Evolutionary conservation across 2,329 filamentous ascomycete genomes (phyloP).

Genomic region (Pezicula radicicola): DNA sequence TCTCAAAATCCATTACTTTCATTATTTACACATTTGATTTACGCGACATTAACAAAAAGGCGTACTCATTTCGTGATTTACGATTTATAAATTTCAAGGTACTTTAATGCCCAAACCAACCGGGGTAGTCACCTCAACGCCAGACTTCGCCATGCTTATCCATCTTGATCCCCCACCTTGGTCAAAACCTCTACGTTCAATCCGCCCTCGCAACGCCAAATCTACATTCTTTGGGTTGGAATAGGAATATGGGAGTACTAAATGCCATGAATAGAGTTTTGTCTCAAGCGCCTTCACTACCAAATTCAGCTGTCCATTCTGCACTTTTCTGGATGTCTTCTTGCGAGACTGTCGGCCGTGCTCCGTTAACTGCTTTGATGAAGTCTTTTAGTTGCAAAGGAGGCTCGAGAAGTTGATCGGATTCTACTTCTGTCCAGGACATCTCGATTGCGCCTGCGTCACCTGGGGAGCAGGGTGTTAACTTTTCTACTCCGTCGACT

Average conservation of each 20-base stretch:
- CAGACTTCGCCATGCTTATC: constrained; percentile 14
- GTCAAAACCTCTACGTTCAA: no score
- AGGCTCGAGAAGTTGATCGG: constrained; percentile 82
- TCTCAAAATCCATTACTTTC: no score
- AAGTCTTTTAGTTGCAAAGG: constrained; percentile 89
- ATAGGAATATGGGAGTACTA: neutral
- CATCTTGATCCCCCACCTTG: neutral
- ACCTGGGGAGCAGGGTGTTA: constrained; percentile 92
- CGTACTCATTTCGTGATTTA: neutral
- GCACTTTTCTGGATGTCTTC: constrained; percentile 81
- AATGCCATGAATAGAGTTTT: neutral
- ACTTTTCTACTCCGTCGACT: constrained; percentile 62
- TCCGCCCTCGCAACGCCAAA: no score
- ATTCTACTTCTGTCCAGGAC: constrained; percentile 85
- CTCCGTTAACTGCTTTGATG: constrained; percentile 83
- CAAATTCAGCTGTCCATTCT: constrained; percentile 96
- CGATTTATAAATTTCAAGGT: no score
- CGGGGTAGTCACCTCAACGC: neutral
- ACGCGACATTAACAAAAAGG: no score
- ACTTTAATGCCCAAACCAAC: no score
- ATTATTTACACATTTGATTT: no score
- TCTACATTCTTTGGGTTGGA: no score
- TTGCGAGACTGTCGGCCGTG: constrained; percentile 83
- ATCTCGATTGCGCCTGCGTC: constrained; percentile 85
- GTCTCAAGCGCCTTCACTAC: constrained; percentile 68